Conservation (phyloP, 352 stramenopile species). For the Globisporangium alternatum region DNA sequence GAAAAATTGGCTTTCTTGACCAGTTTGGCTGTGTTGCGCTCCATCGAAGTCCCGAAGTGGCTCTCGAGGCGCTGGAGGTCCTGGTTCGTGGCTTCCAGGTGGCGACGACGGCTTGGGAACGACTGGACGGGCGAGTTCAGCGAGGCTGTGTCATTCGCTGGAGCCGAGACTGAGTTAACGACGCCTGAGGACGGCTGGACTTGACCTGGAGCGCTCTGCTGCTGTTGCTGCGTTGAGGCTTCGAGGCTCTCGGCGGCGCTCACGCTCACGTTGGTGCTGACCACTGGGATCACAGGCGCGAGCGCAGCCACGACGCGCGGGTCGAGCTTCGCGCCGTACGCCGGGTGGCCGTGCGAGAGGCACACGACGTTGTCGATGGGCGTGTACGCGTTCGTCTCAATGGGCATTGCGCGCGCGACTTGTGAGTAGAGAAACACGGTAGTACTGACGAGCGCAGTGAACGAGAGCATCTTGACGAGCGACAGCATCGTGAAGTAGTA, state of each 20-base stretch:
- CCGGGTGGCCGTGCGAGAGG: slow-evolving; percentile 35
- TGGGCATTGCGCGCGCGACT: not conserved
- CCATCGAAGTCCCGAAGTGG: slow-evolving; percentile 28
- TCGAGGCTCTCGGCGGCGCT: not conserved
- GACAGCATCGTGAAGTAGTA: not conserved
- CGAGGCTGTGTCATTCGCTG: not conserved
- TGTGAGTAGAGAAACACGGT: not conserved
- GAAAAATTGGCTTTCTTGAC: slow-evolving; percentile 19
- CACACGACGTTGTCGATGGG: slow-evolving; percentile 19
- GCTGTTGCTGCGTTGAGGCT: not conserved
- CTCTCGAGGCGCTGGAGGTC: slow-evolving; percentile 33
- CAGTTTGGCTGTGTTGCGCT: slow-evolving; percentile 27
- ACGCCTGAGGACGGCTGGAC: not conserved
- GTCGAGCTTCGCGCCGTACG: slow-evolving; percentile 22
- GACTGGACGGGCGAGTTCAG: not conserved
- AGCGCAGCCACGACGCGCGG: not conserved
- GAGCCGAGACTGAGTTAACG: not conserved
- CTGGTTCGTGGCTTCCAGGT: slow-evolving; percentile 23
- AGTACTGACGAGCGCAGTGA: not conserved
- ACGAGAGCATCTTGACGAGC: not conserved
- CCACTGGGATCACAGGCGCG: not conserved
- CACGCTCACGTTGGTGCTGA: not conserved
- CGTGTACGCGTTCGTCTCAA: slow-evolving; percentile 28
- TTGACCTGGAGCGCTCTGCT: not conserved
- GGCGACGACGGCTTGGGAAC: not conserved